Evolutionary conservation across 2,329 filamentous ascomycete species (phyloP).

Genomic region (Trichoderma afroharzianum): DNA sequence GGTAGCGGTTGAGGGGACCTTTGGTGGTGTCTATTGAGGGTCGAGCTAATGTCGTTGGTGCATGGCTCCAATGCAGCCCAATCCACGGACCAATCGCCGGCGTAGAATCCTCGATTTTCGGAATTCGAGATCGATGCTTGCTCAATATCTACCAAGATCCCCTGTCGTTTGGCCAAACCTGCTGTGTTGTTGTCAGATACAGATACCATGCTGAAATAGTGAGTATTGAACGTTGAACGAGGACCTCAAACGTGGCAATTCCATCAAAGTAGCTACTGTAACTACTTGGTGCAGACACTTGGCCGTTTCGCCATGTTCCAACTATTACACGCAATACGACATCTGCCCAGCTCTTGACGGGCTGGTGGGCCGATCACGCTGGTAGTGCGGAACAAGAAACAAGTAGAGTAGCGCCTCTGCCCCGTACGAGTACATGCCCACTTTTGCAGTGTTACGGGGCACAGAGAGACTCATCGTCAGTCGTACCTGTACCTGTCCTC

Average conservation of each 20-base stretch:
- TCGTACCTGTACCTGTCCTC: not conserved
- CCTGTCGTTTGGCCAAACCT: not conserved
- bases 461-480: not conserved
- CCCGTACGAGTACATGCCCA: not conserved
- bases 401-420: not conserved
- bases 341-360: not conserved
- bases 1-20: not conserved
- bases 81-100: not conserved
- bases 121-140: slow-evolving; percentile 15
- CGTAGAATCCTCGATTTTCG: slow-evolving; percentile 1
- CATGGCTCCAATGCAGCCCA: slow-evolving; percentile 14
- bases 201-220: not conserved
- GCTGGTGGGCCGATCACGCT: slow-evolving; percentile 14
- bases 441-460: not conserved
- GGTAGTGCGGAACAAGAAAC: not conserved
- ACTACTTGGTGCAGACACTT: not conserved
- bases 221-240: not conserved
- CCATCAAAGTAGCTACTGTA: not conserved
- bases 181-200: not conserved
- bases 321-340: not conserved
- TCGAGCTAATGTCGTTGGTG: slow-evolving; percentile 7
- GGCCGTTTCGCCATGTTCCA: not conserved
- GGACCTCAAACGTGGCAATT: not conserved
- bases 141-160: slow-evolving; percentile 10
- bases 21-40: slow-evolving; percentile 2